phyloP scores from a whole-genome alignment of 2,329 filamentous ascomycete genomes.

The Apiospora sp. region DNA sequence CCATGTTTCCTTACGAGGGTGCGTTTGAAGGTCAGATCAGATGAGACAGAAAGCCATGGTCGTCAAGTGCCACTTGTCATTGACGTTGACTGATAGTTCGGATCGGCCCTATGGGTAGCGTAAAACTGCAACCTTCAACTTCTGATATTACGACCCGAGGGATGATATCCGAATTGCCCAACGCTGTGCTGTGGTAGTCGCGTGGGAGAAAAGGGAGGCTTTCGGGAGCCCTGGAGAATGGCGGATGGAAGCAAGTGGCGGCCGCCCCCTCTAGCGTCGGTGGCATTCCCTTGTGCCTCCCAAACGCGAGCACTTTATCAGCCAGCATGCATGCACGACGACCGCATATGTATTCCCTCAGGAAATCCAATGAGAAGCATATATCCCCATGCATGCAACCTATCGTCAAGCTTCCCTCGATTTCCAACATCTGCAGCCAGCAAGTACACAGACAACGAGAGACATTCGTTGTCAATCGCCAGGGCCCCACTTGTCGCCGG shows the following conservation, averaged over 20 bases:
- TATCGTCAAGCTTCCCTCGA: constrained; percentile 4
- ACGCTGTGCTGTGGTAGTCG: not conserved
- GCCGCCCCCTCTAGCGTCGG: not conserved
- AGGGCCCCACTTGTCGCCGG: not conserved
- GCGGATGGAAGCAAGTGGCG: not conserved
- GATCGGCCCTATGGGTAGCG: not conserved
- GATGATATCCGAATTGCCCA: not conserved
- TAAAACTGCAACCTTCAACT: not conserved
- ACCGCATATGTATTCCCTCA: not conserved
- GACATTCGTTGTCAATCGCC: not conserved
- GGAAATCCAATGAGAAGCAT: not conserved
- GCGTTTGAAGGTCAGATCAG: not conserved
- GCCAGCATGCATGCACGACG: constrained; percentile 4
- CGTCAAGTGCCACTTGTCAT: not conserved
- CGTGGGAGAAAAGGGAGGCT: not conserved
- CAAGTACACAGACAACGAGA: not conserved
- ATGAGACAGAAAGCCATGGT: not conserved
- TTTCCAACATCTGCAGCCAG: not conserved
- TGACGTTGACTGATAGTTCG: not conserved
- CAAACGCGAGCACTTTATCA: constrained; percentile 13
- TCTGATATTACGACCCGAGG: not conserved
- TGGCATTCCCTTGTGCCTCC: not conserved
- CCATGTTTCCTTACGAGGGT: not conserved
- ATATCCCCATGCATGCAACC: not conserved
- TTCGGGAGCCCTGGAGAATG: not conserved